Conservation (phyloP, 148 eudicot genomes). For the Nepenthes gracilis region DNA sequence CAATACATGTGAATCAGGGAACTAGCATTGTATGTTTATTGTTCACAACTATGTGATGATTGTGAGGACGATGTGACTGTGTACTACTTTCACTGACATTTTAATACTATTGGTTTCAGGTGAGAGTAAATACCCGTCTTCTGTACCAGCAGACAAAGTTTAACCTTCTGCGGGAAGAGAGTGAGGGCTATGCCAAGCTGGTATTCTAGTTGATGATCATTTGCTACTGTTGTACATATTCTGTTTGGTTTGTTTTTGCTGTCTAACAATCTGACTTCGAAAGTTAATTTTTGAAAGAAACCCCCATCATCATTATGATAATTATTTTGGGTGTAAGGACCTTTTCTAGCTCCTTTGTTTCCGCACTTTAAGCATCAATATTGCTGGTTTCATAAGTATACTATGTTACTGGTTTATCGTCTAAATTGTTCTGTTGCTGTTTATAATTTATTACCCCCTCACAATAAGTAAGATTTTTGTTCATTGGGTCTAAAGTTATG, state of each 20-base stretch:
- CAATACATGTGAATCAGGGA: not conserved
- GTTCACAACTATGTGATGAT: not conserved
- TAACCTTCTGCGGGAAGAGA: slow-evolving; percentile 95
- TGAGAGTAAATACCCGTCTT: slow-evolving; percentile 94
- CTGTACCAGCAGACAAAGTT: slow-evolving; percentile 98
- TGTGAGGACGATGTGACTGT: not conserved
- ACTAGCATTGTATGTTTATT: not conserved
- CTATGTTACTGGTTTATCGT: no score
- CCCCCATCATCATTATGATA: no score
- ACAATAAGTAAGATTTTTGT: no score
- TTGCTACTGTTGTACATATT: not conserved
- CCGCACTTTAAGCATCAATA: no score
- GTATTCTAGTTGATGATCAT: slow-evolving; percentile 25
- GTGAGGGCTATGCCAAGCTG: slow-evolving; percentile 99
- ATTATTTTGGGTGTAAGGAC: no score
- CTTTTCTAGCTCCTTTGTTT: no score
- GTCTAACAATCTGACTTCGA: not conserved
- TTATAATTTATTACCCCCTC: no score
- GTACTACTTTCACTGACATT: not conserved
- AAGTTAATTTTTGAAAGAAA: not conserved
- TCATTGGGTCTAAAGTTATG: no score
- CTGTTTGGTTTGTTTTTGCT: not conserved
- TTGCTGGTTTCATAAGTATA: no score
- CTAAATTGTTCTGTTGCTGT: no score
- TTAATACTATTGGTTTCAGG: slow-evolving; percentile 27